Percentiles rank a stretch among this genome's conserved stretches.
Conservation (phyloP, 345 rosid genomes). For the Mercurialis annua region DNA sequence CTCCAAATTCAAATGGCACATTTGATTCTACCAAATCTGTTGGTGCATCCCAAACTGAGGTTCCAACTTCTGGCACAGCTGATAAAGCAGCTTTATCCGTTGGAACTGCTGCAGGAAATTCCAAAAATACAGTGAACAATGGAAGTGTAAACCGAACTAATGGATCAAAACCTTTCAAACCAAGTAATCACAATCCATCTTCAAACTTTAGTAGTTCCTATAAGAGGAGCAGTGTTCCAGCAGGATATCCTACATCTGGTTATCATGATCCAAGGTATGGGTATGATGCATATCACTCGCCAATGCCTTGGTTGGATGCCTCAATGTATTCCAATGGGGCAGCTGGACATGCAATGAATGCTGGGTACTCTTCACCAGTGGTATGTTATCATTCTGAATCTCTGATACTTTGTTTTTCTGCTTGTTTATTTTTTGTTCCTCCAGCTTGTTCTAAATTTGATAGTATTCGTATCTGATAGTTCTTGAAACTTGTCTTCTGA, state of each 20-base stretch:
- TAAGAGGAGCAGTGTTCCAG: conserved; percentile 33
- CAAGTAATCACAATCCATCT: conserved; percentile 38
- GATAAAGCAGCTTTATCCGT: conserved; percentile 32
- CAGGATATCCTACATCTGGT: conserved; percentile 33
- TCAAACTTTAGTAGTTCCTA: conserved; percentile 38
- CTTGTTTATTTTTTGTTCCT: background rate
- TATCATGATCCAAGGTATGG: conserved; percentile 51
- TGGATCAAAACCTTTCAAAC: conserved; percentile 37
- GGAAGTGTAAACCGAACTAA: conserved; percentile 36
- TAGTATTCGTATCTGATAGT: background rate
- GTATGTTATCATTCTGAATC: conserved; percentile 1
- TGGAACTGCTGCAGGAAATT: conserved; percentile 33
- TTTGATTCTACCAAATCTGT: conserved; percentile 14
- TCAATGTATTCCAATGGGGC: conserved; percentile 28
- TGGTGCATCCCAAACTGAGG: conserved; percentile 25
- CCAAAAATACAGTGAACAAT: conserved; percentile 21
- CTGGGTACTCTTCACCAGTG: conserved; percentile 26
- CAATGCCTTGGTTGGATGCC: conserved; percentile 35
- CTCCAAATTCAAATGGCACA: conserved; percentile 14
- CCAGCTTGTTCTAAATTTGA: background rate
- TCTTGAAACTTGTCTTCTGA: background rate
- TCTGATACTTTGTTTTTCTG: no score
- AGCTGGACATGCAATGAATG: conserved; percentile 23
- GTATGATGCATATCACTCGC: conserved; percentile 39
- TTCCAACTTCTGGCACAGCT: conserved; percentile 17